Base-by-base conservation (phyloP, 305 asterid species). In the Euphrasia arctica region DNA sequence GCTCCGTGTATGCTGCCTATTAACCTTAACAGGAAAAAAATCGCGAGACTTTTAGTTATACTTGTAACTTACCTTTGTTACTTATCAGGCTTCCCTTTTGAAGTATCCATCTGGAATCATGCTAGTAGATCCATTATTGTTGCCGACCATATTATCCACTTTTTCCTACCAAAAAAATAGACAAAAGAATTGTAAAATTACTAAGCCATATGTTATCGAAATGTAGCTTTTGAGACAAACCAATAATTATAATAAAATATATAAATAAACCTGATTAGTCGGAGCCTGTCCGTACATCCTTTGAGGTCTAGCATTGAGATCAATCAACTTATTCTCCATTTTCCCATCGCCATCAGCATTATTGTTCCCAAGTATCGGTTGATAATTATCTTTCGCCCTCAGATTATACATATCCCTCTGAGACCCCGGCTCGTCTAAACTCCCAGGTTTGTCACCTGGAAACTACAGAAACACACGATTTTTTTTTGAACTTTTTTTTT, bases 371-470 rank as follows among this genome's bases (percentile, higher is more conserved):
- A 70, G 72, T 61, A 72, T 73, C 63, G 55, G 76, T 22, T 63
- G 70, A 55, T 25, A 1, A 64, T 18, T 18, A 18, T 77, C 82
- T 11, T 65, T 81, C 67, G 54, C 72, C 48, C 71, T 62, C 61
- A 48, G 52, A 64, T 56, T 68, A 41, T 69, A 66, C 6, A 64
- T 49, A 64, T 70, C 14, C 15, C 69, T 79, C 59, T 72, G 85
- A 3, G 79, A 69, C 70, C 84, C 80, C 1, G 72, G 76, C 64
- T 77, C 84, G 3, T 76, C 88, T 15, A 64, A 51, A 59, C 58
- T 72, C 28, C 70, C 80, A 72, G 77, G 67, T 66, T 80, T 89
- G 71, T 87, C 96, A 67, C 96, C 95, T 1, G 98, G 98, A 77
- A 86, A 91, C 98, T 91, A 78, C 66, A 77, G 56, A 73, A 63